These are phyloP conservation scores for Whalleya microplaca DNA, from an alignment of 2,329 filamentous ascomycete genomes.

Conservation along the genomic window DNA sequence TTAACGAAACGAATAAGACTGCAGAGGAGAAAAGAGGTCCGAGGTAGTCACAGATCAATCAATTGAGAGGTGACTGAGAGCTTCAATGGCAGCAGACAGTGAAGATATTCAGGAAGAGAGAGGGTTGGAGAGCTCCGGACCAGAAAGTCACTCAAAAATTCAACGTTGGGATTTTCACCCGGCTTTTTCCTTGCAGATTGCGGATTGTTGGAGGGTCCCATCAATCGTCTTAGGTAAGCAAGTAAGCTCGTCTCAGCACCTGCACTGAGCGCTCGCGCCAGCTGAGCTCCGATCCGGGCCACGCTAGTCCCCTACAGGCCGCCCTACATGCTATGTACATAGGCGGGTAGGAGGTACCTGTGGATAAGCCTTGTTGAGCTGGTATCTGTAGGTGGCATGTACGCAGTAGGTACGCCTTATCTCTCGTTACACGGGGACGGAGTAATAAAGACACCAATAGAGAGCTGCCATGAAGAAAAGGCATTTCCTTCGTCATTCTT, in stretches of 20 bases:
- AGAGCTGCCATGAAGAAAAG: too few species aligned
- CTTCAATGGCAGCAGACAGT: constrained; percentile 4
- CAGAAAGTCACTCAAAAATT: constrained; percentile 27
- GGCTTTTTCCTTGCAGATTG: constrained; percentile 27
- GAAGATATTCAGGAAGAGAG: not conserved
- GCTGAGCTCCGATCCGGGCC: constrained; percentile 1
- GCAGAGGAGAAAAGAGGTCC: constrained; percentile 1
- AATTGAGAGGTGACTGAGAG: constrained; percentile 8
- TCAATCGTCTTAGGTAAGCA: not conserved
- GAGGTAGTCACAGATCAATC: not conserved
- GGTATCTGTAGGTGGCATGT: too few species aligned
- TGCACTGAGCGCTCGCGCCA: not conserved
- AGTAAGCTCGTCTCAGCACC: not conserved
- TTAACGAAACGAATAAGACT: constrained; percentile 4
- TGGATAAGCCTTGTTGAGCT: not conserved
- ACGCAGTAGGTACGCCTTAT: not conserved
- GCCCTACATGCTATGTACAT: not conserved
- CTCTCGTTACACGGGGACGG: too few species aligned
- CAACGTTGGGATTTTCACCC: constrained; percentile 34
- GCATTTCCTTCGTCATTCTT: too few species aligned
- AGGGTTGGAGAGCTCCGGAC: constrained; percentile 28
- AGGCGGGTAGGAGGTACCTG: too few species aligned
- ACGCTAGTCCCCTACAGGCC: not conserved
- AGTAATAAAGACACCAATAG: too few species aligned
- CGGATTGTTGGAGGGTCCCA: not conserved